Evolutionary conservation across 352 stramenopile genomes (phyloP), one percentile per base, ranked within the genome.

Genomic region (Phytophthora ohioensis): DNA sequence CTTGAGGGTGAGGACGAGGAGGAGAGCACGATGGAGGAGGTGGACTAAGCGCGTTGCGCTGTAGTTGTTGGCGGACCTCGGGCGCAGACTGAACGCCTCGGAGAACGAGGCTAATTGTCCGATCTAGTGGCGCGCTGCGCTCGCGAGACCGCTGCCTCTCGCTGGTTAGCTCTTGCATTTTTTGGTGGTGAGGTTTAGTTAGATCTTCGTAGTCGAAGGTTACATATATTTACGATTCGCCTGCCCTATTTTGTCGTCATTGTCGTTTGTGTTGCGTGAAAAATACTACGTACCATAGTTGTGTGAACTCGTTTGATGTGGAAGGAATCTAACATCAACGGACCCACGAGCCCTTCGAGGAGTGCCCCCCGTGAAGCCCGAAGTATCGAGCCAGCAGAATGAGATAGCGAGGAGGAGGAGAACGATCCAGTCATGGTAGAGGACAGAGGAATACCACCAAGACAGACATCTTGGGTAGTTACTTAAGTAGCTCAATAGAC

Each of bases 11-110:
- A 98, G 75, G 94, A 92, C 49, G 92, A 97, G 72, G 97, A 99
- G 71, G 97, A 98, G 73, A 98, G 90, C 75, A 98, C 94, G 61
- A 99, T 99, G 97, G 97, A 99, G 85, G 92, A 99, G 78, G 97
- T 99, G 71, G 97, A 99, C 78, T 99, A 99, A 98, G 75, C 57
- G 15, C 9, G 3, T 57, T 10, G 21, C 46, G 30, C 17, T 57
- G 38, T 60, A 63, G 57, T 68, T 10, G 39, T 63, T 73, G 68
- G 32, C 31, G 41, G 45, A 36, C 9, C 38, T 47, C 17, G 12
- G 13, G 39, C 55, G 56, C 60, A 68, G 42, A 27, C 39, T 42
- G 56, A 59, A 46, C 46, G 58, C 48, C 13, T 55, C 32, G 31
- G 9, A 21, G 27, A 27, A 36, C 17, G 17, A 35, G 31, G 8